phyloP scores from a whole-genome alignment of 2,329 filamentous ascomycete species.

The Stachybotrys chlorohalonatus region DNA sequence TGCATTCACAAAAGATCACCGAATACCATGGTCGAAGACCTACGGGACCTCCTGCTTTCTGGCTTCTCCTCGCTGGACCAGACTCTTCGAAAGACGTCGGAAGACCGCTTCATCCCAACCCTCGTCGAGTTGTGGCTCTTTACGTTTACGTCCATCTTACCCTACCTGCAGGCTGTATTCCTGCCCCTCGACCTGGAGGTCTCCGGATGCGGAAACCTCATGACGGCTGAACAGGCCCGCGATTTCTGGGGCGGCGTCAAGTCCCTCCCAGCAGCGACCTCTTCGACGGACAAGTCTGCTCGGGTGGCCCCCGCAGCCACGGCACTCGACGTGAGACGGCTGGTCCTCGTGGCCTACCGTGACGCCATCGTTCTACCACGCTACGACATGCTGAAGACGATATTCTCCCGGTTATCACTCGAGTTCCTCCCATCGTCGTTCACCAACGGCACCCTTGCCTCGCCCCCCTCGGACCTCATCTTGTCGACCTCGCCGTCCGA shows the following conservation, averaged over 20 bases:
- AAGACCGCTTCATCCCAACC: slow-evolving; percentile 81
- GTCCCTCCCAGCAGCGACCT: slow-evolving; percentile 19
- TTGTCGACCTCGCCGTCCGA: slow-evolving; percentile 44
- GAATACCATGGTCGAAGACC: slow-evolving; percentile 63
- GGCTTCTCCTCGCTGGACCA: slow-evolving; percentile 84
- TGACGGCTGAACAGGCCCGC: slow-evolving; percentile 67
- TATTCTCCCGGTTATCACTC: slow-evolving; percentile 81
- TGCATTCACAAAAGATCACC: slow-evolving; percentile 68
- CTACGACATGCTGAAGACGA: slow-evolving; percentile 79
- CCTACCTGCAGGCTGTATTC: slow-evolving; percentile 93
- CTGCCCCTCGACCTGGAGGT: slow-evolving; percentile 90
- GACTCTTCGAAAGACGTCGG: slow-evolving; percentile 66
- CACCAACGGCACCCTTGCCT: slow-evolving; percentile 39
- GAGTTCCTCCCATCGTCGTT: slow-evolving; percentile 59
- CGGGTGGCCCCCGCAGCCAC: slow-evolving; percentile 38
- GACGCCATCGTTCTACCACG: slow-evolving; percentile 83
- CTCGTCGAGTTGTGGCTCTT: slow-evolving; percentile 92
- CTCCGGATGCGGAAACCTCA: slow-evolving; percentile 69
- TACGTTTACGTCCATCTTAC: slow-evolving; percentile 81
- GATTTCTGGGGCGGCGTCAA: slow-evolving; percentile 83
- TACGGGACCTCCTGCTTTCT: slow-evolving; percentile 65
- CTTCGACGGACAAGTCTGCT: slow-evolving; percentile 18
- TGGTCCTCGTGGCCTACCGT: slow-evolving; percentile 80
- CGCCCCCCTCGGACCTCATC: slow-evolving; percentile 40
- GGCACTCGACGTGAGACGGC: slow-evolving; percentile 75